Evolutionary conservation across 495 filamentous ascomycete species (phyloP).

Genomic region (Pyrenopolyporus hunteri): DNA sequence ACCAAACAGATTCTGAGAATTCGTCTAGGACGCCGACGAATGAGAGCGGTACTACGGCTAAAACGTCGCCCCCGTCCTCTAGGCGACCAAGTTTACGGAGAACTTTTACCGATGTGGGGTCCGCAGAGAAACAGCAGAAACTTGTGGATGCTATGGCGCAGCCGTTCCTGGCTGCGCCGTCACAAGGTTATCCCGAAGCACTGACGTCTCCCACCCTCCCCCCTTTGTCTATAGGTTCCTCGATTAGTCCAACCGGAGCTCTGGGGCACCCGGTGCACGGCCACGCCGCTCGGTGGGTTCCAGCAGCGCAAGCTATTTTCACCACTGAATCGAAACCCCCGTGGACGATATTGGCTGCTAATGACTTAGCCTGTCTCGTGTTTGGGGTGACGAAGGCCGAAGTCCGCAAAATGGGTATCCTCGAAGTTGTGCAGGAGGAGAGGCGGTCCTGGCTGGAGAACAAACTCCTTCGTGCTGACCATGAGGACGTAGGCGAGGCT

Average conservation of each 20-base stretch:
- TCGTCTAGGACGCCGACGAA: slow-evolving; percentile 63
- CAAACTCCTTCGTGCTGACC: slow-evolving; percentile 69
- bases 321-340: slow-evolving; percentile 86
- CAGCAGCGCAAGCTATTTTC: slow-evolving; percentile 94
- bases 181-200: slow-evolving; percentile 51
- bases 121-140: slow-evolving; percentile 75
- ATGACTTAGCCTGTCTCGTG: slow-evolving; percentile 93
- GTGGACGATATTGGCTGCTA: slow-evolving; percentile 96
- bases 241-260: slow-evolving; percentile 39
- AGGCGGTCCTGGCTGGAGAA: slow-evolving; percentile 87
- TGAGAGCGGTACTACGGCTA: slow-evolving; percentile 59
- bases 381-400: slow-evolving; percentile 96
- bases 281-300: slow-evolving; percentile 87
- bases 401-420: slow-evolving; percentile 89
- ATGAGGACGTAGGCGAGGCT: slow-evolving; percentile 48
- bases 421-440: slow-evolving; percentile 92
- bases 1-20: slow-evolving; percentile 51
- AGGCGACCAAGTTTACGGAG: slow-evolving; percentile 79
- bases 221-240: slow-evolving; percentile 47
- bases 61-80: slow-evolving; percentile 59
- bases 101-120: slow-evolving; percentile 81
- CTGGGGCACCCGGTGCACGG: slow-evolving; percentile 66
- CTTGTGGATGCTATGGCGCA: slow-evolving; percentile 88
- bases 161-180: slow-evolving; percentile 68
- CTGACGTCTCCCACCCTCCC: slow-evolving; percentile 47